Conservation (phyloP, 2,329 filamentous ascomycete species). For the Ophiostoma quercus region DNA sequence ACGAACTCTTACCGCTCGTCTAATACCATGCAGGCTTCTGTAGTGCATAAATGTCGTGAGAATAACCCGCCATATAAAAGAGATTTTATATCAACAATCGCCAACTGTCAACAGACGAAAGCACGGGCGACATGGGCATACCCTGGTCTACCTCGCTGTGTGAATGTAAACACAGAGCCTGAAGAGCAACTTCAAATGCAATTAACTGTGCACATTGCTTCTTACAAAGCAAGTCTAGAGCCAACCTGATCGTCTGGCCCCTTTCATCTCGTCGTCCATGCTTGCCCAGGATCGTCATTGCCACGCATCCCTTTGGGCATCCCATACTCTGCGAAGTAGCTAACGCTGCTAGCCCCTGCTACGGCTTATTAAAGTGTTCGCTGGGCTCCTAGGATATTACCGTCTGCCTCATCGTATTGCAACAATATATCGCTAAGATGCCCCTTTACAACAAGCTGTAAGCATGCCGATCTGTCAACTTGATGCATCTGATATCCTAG, state of each 20-base stretch:
- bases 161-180: background rate
- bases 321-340: background rate
- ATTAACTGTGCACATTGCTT: background rate
- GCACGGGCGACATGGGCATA: background rate
- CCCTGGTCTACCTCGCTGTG: background rate
- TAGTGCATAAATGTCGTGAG: background rate
- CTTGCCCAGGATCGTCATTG: background rate
- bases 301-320: background rate
- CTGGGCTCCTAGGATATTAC: background rate
- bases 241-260: background rate
- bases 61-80: background rate
- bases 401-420: background rate
- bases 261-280: constrained; percentile 12
- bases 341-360: background rate
- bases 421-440: background rate
- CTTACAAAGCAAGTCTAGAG: background rate
- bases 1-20: background rate
- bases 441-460: background rate
- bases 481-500: background rate
- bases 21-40: background rate
- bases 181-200: background rate
- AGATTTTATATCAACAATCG: background rate
- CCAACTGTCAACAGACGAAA: background rate
- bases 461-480: background rate
- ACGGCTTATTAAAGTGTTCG: background rate